Conservation (phyloP, 306 rosid genomes). For the Myrica gale region DNA sequence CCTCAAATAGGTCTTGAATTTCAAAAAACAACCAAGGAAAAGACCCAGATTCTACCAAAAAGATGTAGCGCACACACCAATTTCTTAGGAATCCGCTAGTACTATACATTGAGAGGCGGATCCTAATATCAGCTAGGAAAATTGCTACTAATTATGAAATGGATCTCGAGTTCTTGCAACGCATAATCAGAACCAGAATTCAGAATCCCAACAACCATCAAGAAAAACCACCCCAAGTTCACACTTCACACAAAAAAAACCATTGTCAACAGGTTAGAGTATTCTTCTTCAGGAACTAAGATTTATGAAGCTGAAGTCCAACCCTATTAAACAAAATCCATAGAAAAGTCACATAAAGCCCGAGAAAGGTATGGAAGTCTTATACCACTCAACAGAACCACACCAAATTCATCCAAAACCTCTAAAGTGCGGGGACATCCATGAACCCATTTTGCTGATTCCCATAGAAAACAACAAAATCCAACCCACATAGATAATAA, state of each 20-base stretch:
- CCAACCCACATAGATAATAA: neutral
- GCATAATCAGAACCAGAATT: neutral
- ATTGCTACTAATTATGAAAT: neutral
- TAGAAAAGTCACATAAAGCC: neutral
- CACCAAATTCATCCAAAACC: conserved; percentile 1
- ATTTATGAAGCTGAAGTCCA: neutral
- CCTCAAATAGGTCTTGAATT: neutral
- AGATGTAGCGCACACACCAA: neutral
- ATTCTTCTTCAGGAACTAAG: neutral
- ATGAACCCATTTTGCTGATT: neutral
- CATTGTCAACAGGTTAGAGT: neutral
- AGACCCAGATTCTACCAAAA: neutral
- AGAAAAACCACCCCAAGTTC: neutral
- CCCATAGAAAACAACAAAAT: neutral
- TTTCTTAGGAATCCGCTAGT: neutral
- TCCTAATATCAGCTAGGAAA: neutral
- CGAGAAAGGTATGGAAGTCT: neutral
- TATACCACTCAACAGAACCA: neutral
- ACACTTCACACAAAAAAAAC: neutral
- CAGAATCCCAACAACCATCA: neutral
- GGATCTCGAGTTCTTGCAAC: neutral
- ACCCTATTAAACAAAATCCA: neutral
- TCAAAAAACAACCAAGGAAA: neutral
- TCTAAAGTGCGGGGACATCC: neutral
- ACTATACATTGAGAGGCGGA: neutral